Conservation (phyloP, 257 asterid genomes). For the Solanum chmielewskii region DNA sequence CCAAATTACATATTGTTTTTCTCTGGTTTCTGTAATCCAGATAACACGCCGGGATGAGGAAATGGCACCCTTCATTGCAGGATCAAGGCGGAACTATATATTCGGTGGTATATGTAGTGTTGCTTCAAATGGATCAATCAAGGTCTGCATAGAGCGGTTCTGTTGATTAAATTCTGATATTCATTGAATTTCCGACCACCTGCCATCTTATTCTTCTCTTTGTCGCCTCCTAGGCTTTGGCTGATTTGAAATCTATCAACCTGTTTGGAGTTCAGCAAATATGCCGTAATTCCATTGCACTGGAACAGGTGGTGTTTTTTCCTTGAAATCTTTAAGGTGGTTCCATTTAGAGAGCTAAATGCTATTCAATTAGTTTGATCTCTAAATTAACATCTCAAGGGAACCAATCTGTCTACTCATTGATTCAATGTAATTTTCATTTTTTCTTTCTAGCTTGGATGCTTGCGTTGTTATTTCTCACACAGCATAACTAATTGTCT, state of each 20-base stretch:
- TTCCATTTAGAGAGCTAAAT: neutral
- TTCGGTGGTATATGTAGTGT: slow-evolving; percentile 86
- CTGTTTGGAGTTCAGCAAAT: slow-evolving; percentile 98
- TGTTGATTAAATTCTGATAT: neutral
- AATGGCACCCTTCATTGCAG: slow-evolving; percentile 80
- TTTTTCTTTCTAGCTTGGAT: neutral
- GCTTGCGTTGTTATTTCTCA: neutral
- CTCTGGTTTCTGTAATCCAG: slow-evolving; percentile 27
- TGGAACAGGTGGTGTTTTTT: slow-evolving; percentile 63
- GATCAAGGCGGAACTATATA: slow-evolving; percentile 79
- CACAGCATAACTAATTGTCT: neutral
- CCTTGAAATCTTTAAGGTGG: neutral
- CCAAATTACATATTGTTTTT: neutral
- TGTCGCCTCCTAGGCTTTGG: slow-evolving; percentile 58
- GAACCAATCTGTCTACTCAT: neutral
- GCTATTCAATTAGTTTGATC: neutral
- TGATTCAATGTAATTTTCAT: neutral
- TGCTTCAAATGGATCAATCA: slow-evolving; percentile 73
- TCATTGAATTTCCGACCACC: neutral
- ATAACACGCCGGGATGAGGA: slow-evolving; percentile 98
- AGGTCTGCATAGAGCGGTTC: slow-evolving; percentile 36
- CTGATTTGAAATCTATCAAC: slow-evolving; percentile 85
- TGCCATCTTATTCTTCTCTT: neutral
- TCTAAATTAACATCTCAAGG: neutral
- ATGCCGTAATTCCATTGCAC: slow-evolving; percentile 94